Evolutionary conservation across 1,139 yeast genomes (phyloP).

Genomic region (Kurtzmaniella quercitrusa): DNA sequence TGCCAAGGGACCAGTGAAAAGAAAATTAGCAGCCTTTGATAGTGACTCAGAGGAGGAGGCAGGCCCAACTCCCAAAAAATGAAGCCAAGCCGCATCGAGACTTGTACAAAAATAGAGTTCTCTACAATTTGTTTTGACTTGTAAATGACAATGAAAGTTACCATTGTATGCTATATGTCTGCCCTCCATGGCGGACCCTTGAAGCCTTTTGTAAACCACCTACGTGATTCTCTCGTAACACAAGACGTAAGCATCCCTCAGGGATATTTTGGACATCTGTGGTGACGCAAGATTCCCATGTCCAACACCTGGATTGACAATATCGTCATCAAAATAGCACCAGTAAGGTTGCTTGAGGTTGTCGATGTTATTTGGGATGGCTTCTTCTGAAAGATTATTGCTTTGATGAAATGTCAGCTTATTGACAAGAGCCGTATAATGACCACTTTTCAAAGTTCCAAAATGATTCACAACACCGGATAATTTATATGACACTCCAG

Average conservation of each 20-base stretch:
- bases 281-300: slow-evolving; percentile 36
- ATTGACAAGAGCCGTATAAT: slow-evolving; percentile 65
- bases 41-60: slow-evolving; percentile 1
- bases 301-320: slow-evolving; percentile 43
- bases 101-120: too few relatives aligned
- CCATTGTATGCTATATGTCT: too few relatives aligned
- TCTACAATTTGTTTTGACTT: too few relatives aligned
- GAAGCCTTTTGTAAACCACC: background rate
- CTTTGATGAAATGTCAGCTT: slow-evolving; percentile 35
- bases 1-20: background rate
- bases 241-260: slow-evolving; percentile 69
- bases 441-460: slow-evolving; percentile 71
- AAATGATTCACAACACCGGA: slow-evolving; percentile 65
- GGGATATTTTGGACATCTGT: slow-evolving; percentile 38
- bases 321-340: slow-evolving; percentile 74
- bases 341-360: slow-evolving; percentile 37
- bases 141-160: too few relatives aligned
- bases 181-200: too few relatives aligned
- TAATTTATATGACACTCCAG: slow-evolving; percentile 39
- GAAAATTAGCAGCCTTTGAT: background rate
- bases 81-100: background rate
- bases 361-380: slow-evolving; percentile 15
- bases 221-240: slow-evolving; percentile 53
- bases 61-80: background rate
- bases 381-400: slow-evolving; percentile 15